These are phyloP conservation scores for Coemansia sp. DNA, from an alignment of 192 early-diverging fungal genomes.

Conservation along the genomic window DNA sequence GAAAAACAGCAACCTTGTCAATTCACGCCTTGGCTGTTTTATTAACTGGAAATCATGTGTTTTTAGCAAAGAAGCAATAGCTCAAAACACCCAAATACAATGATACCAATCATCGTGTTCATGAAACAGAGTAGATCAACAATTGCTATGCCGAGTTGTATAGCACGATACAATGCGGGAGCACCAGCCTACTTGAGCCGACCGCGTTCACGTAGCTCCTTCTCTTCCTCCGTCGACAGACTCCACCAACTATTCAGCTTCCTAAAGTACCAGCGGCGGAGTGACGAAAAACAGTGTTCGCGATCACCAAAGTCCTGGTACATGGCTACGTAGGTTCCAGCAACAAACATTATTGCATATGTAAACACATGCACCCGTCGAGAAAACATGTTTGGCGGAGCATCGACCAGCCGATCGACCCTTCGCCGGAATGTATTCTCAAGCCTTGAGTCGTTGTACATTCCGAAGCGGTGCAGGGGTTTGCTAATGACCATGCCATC, in stretches of 20 bases:
- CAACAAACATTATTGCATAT: conserved; percentile 48
- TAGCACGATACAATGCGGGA: not conserved
- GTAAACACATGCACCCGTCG: conserved; percentile 43
- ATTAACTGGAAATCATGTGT: no score
- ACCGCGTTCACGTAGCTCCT: conserved; percentile 49
- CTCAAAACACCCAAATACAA: no score
- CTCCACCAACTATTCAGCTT: conserved; percentile 45
- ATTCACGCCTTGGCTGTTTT: no score
- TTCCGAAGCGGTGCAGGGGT: conserved; percentile 42
- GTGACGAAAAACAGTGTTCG: conserved; percentile 43
- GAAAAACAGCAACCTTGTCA: no score
- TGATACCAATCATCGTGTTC: no score
- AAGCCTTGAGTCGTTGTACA: conserved; percentile 39
- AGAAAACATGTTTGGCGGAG: conserved; percentile 42
- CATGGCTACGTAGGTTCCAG: conserved; percentile 44
- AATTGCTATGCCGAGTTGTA: no score
- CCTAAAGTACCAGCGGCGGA: conserved; percentile 49
- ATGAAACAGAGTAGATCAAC: no score
- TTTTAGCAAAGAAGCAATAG: no score
- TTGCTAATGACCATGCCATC: conserved; percentile 11
- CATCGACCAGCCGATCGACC: conserved; percentile 35
- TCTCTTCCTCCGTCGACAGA: conserved; percentile 48
- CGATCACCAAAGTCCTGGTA: conserved; percentile 47
- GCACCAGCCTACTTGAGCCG: conserved; percentile 18
- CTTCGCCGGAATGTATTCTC: conserved; percentile 47